These are phyloP conservation scores for Musa beccarii DNA, from an alignment of 176 grass and related monocot genomes.

Conservation along the genomic window DNA sequence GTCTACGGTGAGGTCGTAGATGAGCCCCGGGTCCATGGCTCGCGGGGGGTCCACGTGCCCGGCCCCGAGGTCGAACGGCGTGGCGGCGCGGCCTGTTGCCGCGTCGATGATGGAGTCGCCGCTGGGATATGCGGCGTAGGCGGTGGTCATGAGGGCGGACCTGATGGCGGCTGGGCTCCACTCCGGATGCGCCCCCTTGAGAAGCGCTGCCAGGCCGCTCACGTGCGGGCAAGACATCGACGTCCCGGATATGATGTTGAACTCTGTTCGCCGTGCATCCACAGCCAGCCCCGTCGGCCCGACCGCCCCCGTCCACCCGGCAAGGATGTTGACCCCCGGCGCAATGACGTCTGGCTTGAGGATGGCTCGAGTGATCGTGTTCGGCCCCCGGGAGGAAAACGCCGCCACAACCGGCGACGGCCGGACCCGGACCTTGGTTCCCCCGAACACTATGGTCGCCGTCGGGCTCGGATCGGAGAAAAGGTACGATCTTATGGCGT, in stretches of 20 bases:
- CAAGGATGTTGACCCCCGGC: slow-evolving; percentile 12
- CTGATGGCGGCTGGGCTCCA: slow-evolving; percentile 22
- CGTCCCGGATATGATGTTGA: slow-evolving; percentile 11
- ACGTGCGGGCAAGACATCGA: slow-evolving; percentile 20
- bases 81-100: slow-evolving; percentile 5
- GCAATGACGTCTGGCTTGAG: slow-evolving; percentile 14
- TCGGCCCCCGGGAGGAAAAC: slow-evolving; percentile 12
- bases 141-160: slow-evolving; percentile 34
- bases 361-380: background rate
- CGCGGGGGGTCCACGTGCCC: slow-evolving; percentile 14
- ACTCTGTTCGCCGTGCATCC: background rate
- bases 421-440: slow-evolving; percentile 3
- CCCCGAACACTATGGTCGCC: slow-evolving; percentile 1
- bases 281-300: background rate
- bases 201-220: background rate
- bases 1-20: slow-evolving; percentile 9
- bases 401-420: slow-evolving; percentile 5
- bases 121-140: slow-evolving; percentile 4
- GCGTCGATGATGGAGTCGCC: slow-evolving; percentile 16
- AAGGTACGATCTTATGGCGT: background rate
- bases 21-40: slow-evolving; percentile 21
- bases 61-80: slow-evolving; percentile 24
- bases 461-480: background rate
- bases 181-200: background rate
- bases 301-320: slow-evolving; percentile 1